Conservation (phyloP, 305 asterid genomes). For the Fraxinus nigra region DNA sequence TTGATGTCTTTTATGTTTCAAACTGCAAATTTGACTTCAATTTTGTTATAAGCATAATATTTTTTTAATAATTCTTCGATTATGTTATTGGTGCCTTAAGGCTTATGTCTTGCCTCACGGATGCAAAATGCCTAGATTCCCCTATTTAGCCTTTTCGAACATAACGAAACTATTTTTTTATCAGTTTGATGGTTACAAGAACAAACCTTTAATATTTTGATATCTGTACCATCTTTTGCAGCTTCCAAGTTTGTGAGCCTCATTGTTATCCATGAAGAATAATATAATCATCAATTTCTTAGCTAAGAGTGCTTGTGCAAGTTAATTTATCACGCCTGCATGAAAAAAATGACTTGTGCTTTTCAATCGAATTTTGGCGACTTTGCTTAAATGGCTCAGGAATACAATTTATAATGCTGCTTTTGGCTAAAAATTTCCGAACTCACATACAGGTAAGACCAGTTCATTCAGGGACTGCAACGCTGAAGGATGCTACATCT, state of each 20-base stretch:
- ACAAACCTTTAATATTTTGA: background rate
- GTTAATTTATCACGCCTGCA: background rate
- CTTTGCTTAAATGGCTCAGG: background rate
- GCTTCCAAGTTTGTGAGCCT: background rate
- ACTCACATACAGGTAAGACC: slow-evolving; percentile 61
- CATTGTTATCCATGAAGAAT: background rate
- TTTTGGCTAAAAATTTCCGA: slow-evolving; percentile 7
- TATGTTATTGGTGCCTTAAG: background rate
- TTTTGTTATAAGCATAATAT: background rate
- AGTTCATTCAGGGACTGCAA: slow-evolving; percentile 93
- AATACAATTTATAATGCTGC: background rate
- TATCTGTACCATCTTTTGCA: background rate
- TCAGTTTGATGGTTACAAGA: background rate
- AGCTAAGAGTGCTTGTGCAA: background rate
- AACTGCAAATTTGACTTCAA: background rate
- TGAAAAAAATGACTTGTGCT: background rate
- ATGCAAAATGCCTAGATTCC: background rate
- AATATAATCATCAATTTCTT: background rate
- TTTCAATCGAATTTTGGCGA: background rate
- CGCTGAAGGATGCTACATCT: slow-evolving; percentile 96
- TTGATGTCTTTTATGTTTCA: background rate
- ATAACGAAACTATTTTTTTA: background rate
- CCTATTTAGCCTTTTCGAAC: background rate
- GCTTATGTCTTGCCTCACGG: background rate
- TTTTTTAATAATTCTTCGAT: background rate